Base-by-base conservation (phyloP, 2,329 filamentous ascomycete genomes). In the Ophiostoma perfectum region DNA sequence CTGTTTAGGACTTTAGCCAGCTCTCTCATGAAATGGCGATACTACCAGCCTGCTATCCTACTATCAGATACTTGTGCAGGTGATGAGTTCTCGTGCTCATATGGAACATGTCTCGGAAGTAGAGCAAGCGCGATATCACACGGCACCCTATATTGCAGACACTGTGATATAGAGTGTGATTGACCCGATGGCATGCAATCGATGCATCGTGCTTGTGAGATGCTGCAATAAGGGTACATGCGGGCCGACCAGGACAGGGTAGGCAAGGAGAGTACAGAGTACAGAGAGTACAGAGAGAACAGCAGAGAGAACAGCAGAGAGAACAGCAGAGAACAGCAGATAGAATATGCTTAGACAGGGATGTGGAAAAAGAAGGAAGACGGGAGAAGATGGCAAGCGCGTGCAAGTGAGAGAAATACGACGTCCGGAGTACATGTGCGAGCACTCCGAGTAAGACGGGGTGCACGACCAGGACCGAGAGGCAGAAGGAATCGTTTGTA, bases 121-220 rank as follows among this genome's bases (percentile, higher is more conserved):
- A 27, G 27, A 27, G 27, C 27, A 27, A 27, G 27, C 27, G 27
- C 27, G 27, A 1, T 27, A 27, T 27, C 27, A 27, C 27, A 27
- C 27, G 27, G 27, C 27, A 27, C 27, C 27, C 27, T 27, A 27
- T 27, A 27, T 27, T 27, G 27, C 27, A 27, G 27, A 27, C 27
- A 27, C 27, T 27, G 27, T 27, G 27, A 27, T 27, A 27, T 27
- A 27, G 27, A 27, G 27, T 27, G 55, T 60, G 27, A 60, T 55
- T 12, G 38, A 38, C 55, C 27, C 55, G 55, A 60, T 39, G 55
- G 55, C 55, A 60, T 60, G 55, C 55, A 60, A 60, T 60, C 55
- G 49, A 27, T 27, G 27, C 27, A 27, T 27, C 27, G 45, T 11
- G 49, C 12, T n/a, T 52, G 49, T 60, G 18, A 60, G 55, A 60